phyloP scores from a whole-genome alignment of 148 eudicot species.

The Polygonum aviculare region DNA sequence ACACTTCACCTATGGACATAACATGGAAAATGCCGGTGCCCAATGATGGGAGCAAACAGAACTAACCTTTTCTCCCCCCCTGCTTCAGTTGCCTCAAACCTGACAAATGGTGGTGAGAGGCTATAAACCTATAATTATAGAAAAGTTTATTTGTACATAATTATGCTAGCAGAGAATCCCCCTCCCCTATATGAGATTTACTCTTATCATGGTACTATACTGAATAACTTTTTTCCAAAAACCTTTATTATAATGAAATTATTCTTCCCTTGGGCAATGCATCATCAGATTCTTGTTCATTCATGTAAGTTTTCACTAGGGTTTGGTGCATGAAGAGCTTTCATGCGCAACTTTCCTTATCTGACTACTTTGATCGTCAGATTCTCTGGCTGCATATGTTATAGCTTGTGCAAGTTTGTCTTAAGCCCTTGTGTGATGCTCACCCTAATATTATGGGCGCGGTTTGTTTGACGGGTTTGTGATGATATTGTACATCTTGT shows the following conservation, averaged over 20 bases:
- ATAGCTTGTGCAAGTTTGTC: background rate
- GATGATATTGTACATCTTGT: background rate
- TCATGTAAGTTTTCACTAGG: background rate
- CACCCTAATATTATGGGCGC: background rate
- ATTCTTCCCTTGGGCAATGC: background rate
- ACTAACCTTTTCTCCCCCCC: background rate
- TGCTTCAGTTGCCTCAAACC: background rate
- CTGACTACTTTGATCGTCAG: too few relatives aligned
- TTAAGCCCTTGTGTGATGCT: background rate
- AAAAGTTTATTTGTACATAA: slow-evolving; percentile 8
- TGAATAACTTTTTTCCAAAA: background rate
- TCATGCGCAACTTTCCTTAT: background rate
- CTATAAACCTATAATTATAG: background rate
- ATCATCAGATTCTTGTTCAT: background rate
- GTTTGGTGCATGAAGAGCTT: background rate
- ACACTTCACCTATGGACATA: background rate
- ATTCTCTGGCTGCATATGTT: slow-evolving; percentile 20
- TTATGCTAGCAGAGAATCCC: slow-evolving; percentile 4
- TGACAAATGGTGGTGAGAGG: slow-evolving; percentile 1
- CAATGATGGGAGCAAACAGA: background rate
- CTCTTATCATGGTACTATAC: background rate
- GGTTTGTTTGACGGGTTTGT: background rate
- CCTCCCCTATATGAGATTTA: background rate
- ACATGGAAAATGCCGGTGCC: background rate
- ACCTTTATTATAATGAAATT: slow-evolving; percentile 3